A percentile compares a stretch with the other conserved stretches of the same genome.
Conservation (phyloP, 148 eudicot species). For the Pharnaceum exiguum region DNA sequence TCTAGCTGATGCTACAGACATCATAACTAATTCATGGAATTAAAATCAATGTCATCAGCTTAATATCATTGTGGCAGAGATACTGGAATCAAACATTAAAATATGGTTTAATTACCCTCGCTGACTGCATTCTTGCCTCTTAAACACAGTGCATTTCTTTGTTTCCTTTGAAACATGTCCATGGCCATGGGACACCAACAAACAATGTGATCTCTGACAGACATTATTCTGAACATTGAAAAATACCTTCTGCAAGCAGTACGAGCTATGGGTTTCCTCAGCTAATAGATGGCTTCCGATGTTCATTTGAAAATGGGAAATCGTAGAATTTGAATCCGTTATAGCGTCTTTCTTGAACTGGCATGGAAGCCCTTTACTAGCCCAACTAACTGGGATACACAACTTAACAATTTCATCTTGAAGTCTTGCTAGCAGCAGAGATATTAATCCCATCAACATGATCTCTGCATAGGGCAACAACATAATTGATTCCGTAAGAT, state of each 20-base stretch:
- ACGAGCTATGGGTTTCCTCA: background rate
- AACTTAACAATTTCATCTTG: slow-evolving; percentile 23
- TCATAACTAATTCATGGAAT: no score
- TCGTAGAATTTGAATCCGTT: background rate
- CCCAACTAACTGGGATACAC: slow-evolving; percentile 25
- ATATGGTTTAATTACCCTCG: no score
- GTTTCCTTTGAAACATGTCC: no score
- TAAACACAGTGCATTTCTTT: no score
- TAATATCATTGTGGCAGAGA: no score
- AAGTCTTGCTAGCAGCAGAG: slow-evolving; percentile 21
- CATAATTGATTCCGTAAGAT: background rate
- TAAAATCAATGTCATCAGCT: no score
- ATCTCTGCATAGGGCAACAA: slow-evolving; percentile 12
- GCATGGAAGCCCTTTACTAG: slow-evolving; percentile 23
- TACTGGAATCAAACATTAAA: no score
- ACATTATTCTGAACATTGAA: background rate
- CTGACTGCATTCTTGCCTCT: no score
- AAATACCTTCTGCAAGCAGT: slow-evolving; percentile 19
- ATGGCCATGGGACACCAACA: no score
- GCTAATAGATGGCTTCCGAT: slow-evolving; percentile 21
- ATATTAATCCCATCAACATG: slow-evolving; percentile 31
- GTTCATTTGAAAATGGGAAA: slow-evolving; percentile 8
- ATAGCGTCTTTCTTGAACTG: background rate
- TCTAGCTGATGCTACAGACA: no score
- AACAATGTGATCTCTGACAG: no score